Conservation (phyloP, 805 yeast species). For the Hanseniaspora thailandica region DNA sequence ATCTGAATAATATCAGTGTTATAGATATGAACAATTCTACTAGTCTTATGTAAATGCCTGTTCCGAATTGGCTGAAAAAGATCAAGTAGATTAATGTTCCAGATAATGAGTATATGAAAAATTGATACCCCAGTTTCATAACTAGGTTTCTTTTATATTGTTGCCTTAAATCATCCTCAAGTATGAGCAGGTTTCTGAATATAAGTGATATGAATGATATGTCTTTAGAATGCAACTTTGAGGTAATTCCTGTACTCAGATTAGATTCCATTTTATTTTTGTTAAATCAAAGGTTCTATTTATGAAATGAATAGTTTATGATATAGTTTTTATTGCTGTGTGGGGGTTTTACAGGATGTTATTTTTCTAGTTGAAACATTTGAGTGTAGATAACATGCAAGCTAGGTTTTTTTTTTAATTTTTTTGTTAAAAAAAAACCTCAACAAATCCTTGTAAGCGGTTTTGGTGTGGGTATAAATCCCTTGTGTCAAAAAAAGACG, state of each 20-base stretch:
- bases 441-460: neutral
- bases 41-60: slow-evolving; percentile 8
- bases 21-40: slow-evolving; percentile 7
- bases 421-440: neutral
- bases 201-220: slow-evolving; percentile 54
- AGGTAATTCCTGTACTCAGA: neutral
- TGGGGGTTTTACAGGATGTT: no score
- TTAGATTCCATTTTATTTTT: neutral
- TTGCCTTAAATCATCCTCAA: slow-evolving; percentile 74
- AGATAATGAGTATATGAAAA: slow-evolving; percentile 32
- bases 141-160: slow-evolving; percentile 66
- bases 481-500: no score
- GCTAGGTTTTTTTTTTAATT: no score
- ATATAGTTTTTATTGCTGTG: no score
- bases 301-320: no score
- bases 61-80: slow-evolving; percentile 11
- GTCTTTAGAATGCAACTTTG: slow-evolving; percentile 18
- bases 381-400: no score
- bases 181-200: slow-evolving; percentile 65
- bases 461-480: neutral
- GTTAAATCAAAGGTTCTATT: neutral
- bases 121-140: slow-evolving; percentile 39
- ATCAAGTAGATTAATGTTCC: slow-evolving; percentile 25
- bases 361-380: neutral
- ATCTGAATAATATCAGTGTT: slow-evolving; percentile 9